Evolutionary conservation across 495 filamentous ascomycete genomes (phyloP).

Genomic region (Tuber microsphaerosporum): DNA sequence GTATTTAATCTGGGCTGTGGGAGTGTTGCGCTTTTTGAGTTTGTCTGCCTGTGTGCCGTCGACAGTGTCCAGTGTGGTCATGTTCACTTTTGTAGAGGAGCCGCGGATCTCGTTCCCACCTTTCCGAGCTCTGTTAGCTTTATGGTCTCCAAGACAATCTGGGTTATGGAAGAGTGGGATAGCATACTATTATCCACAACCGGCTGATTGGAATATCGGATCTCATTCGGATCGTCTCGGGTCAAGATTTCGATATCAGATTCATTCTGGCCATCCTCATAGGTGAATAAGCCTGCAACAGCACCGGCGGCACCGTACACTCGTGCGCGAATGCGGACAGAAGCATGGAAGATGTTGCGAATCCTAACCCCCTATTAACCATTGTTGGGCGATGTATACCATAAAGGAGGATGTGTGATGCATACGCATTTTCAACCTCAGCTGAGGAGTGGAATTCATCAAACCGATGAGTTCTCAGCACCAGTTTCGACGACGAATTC

Average conservation of each 20-base stretch:
- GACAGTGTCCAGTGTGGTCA: constrained; percentile 10
- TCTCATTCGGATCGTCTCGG: constrained; percentile 48
- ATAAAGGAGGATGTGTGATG: background rate
- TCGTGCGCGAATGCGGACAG: constrained; percentile 53
- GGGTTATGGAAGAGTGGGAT: background rate
- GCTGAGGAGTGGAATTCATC: constrained; percentile 22
- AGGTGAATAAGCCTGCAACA: constrained; percentile 67
- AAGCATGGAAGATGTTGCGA: constrained; percentile 37
- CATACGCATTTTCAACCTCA: constrained; percentile 31
- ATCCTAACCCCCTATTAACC: constrained; percentile 13
- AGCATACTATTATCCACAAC: constrained; percentile 37
- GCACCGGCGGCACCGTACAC: constrained; percentile 53
- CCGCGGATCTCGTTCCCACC: constrained; percentile 47
- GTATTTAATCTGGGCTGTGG: constrained; percentile 20
- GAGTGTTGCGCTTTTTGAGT: background rate
- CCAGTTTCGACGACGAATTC: constrained; percentile 33
- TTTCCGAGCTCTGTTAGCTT: background rate
- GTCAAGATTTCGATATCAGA: constrained; percentile 73
- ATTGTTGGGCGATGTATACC: background rate
- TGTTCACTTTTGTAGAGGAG: constrained; percentile 42
- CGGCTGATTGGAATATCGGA: constrained; percentile 73
- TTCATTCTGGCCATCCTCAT: constrained; percentile 57
- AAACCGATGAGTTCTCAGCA: constrained; percentile 32
- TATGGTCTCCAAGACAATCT: background rate
- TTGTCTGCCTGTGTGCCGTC: constrained; percentile 11